These are phyloP conservation scores for Arabis hirsuta DNA, from an alignment of 345 rosid species.

Conservation along the genomic window DNA sequence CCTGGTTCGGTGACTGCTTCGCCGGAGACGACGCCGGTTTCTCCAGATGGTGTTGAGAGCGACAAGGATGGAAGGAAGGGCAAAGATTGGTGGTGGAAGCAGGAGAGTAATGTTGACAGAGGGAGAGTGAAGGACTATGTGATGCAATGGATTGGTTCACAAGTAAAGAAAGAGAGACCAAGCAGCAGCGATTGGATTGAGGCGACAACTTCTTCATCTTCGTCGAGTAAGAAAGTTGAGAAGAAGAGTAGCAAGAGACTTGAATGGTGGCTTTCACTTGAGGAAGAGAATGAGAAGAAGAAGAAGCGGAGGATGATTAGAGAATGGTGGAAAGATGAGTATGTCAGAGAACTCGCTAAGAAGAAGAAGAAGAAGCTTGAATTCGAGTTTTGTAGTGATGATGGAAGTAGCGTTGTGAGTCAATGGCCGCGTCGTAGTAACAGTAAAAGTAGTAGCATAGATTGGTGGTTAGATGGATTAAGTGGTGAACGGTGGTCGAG, in stretches of 20 bases:
- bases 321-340: slow-evolving; percentile 99
- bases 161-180: slow-evolving; percentile 80
- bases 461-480: slow-evolving; percentile 81
- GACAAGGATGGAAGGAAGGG: too few relatives aligned
- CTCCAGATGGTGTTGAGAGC: slow-evolving; percentile 33
- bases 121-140: slow-evolving; percentile 85
- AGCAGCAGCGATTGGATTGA: slow-evolving; percentile 63
- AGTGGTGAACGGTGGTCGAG: slow-evolving; percentile 72
- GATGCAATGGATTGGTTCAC: slow-evolving; percentile 95
- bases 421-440: slow-evolving; percentile 65
- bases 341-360: slow-evolving; percentile 73
- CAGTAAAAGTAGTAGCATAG: slow-evolving; percentile 73
- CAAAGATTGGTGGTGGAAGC: slow-evolving; percentile 78
- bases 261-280: slow-evolving; percentile 94
- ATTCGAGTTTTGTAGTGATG: slow-evolving; percentile 46
- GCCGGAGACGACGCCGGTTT: slow-evolving; percentile 51
- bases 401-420: slow-evolving; percentile 48
- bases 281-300: slow-evolving; percentile 64
- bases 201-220: slow-evolving; percentile 24
- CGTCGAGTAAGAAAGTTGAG: slow-evolving; percentile 42
- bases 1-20: slow-evolving; percentile 47
- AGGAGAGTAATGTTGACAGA: slow-evolving; percentile 49
- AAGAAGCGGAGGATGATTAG: slow-evolving; percentile 78
- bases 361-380: slow-evolving; percentile 56
- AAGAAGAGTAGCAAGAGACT: slow-evolving; percentile 58